Percentiles rank a stretch among this genome's conserved stretches.
Evolutionary conservation across 2,329 filamentous ascomycete genomes (phyloP).

Genomic region (Colletotrichum abscissum): DNA sequence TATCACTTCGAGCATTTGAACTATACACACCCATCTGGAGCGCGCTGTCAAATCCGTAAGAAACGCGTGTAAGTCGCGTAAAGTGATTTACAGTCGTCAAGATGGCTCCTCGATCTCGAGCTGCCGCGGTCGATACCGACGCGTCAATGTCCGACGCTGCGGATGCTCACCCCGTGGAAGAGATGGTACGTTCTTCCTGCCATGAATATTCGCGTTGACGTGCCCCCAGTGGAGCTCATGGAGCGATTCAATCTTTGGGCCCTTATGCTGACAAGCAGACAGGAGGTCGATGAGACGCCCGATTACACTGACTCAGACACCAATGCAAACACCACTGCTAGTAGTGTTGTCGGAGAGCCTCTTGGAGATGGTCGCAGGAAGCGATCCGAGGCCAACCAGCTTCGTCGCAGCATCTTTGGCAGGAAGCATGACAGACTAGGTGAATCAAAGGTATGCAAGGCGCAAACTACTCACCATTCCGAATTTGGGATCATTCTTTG

Average conservation of each 20-base stretch:
- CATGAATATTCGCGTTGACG: background rate
- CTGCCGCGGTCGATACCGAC: slow-evolving; percentile 66
- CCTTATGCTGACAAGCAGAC: slow-evolving; percentile 15
- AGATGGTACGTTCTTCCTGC: slow-evolving; percentile 56
- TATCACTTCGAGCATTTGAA: slow-evolving; percentile 24
- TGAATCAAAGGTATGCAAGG: slow-evolving; percentile 81
- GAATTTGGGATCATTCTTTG: background rate
- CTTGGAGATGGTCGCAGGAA: slow-evolving; percentile 83
- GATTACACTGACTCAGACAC: slow-evolving; percentile 76
- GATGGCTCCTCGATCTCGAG: slow-evolving; percentile 67
- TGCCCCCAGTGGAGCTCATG: background rate
- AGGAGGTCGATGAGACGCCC: slow-evolving; percentile 74
- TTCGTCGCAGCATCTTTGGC: slow-evolving; percentile 91
- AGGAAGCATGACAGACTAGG: slow-evolving; percentile 94
- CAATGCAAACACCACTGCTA: slow-evolving; percentile 78
- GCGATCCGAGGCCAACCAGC: slow-evolving; percentile 86
- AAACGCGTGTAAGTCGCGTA: slow-evolving; percentile 69
- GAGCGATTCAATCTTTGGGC: background rate
- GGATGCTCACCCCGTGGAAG: slow-evolving; percentile 56
- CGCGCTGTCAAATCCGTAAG: slow-evolving; percentile 3
- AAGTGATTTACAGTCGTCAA: slow-evolving; percentile 54
- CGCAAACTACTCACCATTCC: background rate
- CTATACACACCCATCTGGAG: slow-evolving; percentile 10
- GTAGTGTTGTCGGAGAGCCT: slow-evolving; percentile 85
- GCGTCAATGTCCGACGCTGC: slow-evolving; percentile 73